Conservation (phyloP, 768 basidiomycete genomes). For the Trametes meyenii region DNA sequence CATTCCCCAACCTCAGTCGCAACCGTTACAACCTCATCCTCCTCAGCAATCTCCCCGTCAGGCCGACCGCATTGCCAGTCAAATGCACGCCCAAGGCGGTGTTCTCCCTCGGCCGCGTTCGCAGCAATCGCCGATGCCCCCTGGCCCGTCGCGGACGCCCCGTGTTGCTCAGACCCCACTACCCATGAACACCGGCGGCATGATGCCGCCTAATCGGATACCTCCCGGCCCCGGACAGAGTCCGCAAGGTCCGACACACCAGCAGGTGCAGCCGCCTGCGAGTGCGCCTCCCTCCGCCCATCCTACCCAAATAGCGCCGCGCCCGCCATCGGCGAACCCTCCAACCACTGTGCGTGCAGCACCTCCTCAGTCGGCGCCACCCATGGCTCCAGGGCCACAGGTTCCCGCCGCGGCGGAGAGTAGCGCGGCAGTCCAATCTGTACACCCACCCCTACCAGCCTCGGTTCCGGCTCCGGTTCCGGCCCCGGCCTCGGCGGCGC, state of each 20-base stretch:
- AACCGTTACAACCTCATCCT: slow-evolving; percentile 25
- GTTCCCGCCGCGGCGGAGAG: slow-evolving; percentile 1
- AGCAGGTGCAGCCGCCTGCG: slow-evolving; percentile 21
- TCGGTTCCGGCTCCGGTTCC: not conserved
- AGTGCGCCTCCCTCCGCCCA: slow-evolving; percentile 22
- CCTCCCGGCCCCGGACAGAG: slow-evolving; percentile 18
- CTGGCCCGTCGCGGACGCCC: slow-evolving; percentile 52
- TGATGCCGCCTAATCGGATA: slow-evolving; percentile 25
- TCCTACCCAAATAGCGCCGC: slow-evolving; percentile 25
- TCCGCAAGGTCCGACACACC: slow-evolving; percentile 22
- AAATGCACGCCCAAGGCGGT: slow-evolving; percentile 32
- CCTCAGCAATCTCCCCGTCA: slow-evolving; percentile 50
- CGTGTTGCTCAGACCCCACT: slow-evolving; percentile 41
- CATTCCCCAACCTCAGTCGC: slow-evolving; percentile 24
- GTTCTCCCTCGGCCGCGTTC: slow-evolving; percentile 54
- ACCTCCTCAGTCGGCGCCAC: slow-evolving; percentile 4
- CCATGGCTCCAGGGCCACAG: not conserved
- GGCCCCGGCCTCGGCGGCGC: not conserved
- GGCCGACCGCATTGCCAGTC: slow-evolving; percentile 39
- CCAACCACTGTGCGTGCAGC: not conserved
- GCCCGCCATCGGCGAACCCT: slow-evolving; percentile 14
- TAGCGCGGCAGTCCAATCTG: not conserved
- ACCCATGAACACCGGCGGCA: slow-evolving; percentile 29
- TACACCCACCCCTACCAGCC: not conserved
- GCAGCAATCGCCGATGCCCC: slow-evolving; percentile 47